Evolutionary conservation across 2,329 filamentous ascomycete genomes (phyloP), one percentile per base, ranked within the genome.

Genomic region (Aspergillus hortae): DNA sequence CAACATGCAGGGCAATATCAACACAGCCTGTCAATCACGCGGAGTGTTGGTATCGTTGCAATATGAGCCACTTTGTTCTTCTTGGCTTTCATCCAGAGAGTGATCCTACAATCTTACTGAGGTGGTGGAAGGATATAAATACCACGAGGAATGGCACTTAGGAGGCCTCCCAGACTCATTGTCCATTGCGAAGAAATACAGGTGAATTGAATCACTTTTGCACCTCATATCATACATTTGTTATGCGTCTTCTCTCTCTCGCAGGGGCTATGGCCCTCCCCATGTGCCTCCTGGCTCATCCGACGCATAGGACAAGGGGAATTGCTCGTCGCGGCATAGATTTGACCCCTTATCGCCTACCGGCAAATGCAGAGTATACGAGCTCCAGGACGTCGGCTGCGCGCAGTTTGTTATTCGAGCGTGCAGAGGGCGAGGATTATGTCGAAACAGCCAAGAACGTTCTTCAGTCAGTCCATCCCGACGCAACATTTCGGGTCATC

Each of bases 401-500:
- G 11, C 15, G 40, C 11, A 42, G 17, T 17, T 10, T 42, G 19
- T 1, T 23, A 2, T 14, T 23, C 5, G 15, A 42, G 17, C 15
- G 15, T 23, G 19, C 46, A 11, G 6, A 15, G 11, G 40, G 44
- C 10, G 44, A 52, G 17, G 48, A 45, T 35, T 56, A 58, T 17
- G 46, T 53, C 3, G 43, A 57, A 2, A 45, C 40, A 0, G 54
- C 54, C 5, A 49, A 41, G 12, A 36, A 49, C 21, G 38, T 57
- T 2, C 49, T 55, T 12, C 51, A 54, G 40, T 17, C 5, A 9
- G 44, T 44, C 11, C 19, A 17, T 14, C 49, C 56, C 1, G 55
- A 41, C 3, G 43, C 48, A 1, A 49, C 36, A 10, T 58, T 56
- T 21, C 52, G 56, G 19, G 10, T 58, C 3, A 40, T 57, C 19